A percentile compares a stretch with the other conserved stretches of the same genome.
These are phyloP conservation scores for Botrytis paeoniae DNA, from an alignment of 2,329 filamentous ascomycete species.

Conservation along the genomic window DNA sequence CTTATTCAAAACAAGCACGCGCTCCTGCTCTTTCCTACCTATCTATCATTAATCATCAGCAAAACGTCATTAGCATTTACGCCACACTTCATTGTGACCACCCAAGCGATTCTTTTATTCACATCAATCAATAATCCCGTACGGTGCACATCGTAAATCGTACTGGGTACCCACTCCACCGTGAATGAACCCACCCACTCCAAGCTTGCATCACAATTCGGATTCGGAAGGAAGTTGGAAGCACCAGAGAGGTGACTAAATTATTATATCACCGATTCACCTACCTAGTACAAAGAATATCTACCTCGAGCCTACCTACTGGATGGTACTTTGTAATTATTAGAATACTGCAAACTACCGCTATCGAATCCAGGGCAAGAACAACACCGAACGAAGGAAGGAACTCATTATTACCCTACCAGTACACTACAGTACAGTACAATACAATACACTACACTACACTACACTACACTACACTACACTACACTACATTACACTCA, in stretches of 20 bases:
- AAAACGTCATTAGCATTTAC: background rate
- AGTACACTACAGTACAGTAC: background rate
- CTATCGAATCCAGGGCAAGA: background rate
- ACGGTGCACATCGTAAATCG: background rate
- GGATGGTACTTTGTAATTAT: background rate
- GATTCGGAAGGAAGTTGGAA: background rate
- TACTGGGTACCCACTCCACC: background rate
- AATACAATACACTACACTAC: background rate
- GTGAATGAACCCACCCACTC: constrained; percentile 3
- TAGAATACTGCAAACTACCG: background rate
- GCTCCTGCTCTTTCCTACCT: too few relatives aligned
- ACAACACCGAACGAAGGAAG: background rate
- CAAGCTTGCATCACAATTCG: background rate
- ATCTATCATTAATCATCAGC: background rate
- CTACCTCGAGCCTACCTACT: background rate
- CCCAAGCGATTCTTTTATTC: background rate
- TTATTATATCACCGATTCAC: background rate
- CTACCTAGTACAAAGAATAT: background rate
- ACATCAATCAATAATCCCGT: background rate
- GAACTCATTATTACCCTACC: background rate
- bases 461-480: background rate
- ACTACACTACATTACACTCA: background rate
- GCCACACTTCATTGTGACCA: constrained; percentile 5
- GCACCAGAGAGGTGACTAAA: background rate
- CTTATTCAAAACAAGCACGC: background rate